Evolutionary conservation across 31 red algal species (phyloP), one percentile per base, ranked within the genome.

Genomic region (Pterothamnion heteromorphum): DNA sequence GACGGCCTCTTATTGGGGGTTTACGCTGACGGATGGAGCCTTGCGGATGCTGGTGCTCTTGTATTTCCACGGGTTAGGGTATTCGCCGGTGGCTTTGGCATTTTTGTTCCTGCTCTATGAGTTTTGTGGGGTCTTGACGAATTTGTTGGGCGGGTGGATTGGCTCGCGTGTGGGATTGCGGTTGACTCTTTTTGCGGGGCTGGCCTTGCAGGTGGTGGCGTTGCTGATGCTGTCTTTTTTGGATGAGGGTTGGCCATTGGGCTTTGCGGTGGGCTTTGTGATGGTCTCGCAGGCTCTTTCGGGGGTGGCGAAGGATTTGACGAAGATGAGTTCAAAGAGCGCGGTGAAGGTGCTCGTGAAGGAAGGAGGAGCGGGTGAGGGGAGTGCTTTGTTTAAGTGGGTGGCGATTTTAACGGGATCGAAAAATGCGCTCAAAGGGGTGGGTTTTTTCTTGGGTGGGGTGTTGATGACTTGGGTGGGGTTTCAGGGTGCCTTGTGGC

Each of bases 41-140:
- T 35, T 93, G n/a, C 92, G 92, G 36, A 93, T 93, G 92, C n/a
- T 93, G 14, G 92, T 93, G 43, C 88, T 93, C 88, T 89, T 93
- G 92, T 76, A 93, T 44, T 91, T 51, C 88, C 41, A 92, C 89
- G 41, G 31, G 14, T 31, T 51, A 41, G 86, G 88, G 21, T 92
- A 57, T 24, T 58, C 36, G 23, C 23, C 91, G 4, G 3, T 92
- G 3, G 23, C 82, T 2, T 18, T 90, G 4, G 91, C 91, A 22
- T 35, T 92, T 27, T 22, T 92, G 86, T 92, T 92, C 85, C 3
- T 37, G 4, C 36, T 91, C 35, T 93, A 93, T 51, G 92, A 93
- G 43, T 58, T 93, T 22, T 36, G 30, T 5, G 92, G 92, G 4
- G 92, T 93, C 27, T 37, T 92, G 3, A 93, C 92, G 35, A 93